phyloP scores from a whole-genome alignment of 805 yeast genomes.

The Metschnikowia continentalis region DNA sequence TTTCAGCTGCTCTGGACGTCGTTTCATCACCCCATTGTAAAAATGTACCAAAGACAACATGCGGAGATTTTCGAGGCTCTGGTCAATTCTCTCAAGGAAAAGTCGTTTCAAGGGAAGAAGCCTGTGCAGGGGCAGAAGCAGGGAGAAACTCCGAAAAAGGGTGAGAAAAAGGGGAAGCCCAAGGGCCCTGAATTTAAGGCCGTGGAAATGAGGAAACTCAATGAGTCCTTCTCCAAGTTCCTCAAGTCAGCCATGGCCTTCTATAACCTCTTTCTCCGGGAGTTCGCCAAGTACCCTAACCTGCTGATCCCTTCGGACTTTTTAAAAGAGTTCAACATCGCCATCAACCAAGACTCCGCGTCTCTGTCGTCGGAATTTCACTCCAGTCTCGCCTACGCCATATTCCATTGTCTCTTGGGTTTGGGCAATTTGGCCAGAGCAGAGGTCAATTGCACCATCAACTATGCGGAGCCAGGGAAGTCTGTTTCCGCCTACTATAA shows the following conservation, averaged over 20 bases:
- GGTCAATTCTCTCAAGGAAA: conserved; percentile 15
- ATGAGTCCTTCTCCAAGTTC: conserved; percentile 48
- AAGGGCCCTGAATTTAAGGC: conserved; percentile 18
- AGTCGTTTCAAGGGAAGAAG: too few relatives aligned
- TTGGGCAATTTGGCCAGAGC: conserved; percentile 17
- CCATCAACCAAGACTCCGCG: neutral
- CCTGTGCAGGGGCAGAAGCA: too few relatives aligned
- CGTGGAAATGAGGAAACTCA: conserved; percentile 56
- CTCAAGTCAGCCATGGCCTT: conserved; percentile 45
- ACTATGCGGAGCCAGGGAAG: conserved; percentile 15
- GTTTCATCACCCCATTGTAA: conserved; percentile 61
- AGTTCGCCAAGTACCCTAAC: conserved; percentile 36
- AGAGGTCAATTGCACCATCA: conserved; percentile 7
- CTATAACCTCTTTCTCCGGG: conserved; percentile 41
- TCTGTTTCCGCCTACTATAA: conserved; percentile 13
- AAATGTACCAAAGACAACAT: conserved; percentile 46
- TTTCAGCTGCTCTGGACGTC: conserved; percentile 54
- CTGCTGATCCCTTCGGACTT: conserved; percentile 31
- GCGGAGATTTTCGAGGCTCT: conserved; percentile 21
- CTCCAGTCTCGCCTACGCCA: conserved; percentile 12
- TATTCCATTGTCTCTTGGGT: conserved; percentile 16
- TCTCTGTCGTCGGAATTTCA: conserved; percentile 9
- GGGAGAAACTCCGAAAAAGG: neutral
- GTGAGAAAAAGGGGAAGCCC: conserved; percentile 9
- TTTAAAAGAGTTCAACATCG: conserved; percentile 26